These are phyloP conservation scores for Sarocladium oryzae DNA, from an alignment of 2,329 filamentous ascomycete genomes.

Conservation along the genomic window DNA sequence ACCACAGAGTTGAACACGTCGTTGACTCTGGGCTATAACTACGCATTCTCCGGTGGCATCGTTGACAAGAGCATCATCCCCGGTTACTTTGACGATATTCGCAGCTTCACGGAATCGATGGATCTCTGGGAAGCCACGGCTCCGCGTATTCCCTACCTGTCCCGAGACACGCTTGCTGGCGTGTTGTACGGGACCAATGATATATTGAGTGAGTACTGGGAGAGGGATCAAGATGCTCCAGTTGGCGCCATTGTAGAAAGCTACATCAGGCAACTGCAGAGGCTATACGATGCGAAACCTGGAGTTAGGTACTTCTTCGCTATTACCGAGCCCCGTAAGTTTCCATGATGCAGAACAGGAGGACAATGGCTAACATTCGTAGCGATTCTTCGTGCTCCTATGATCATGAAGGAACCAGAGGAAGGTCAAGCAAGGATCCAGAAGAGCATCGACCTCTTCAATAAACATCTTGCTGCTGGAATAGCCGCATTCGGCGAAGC, in stretches of 20 bases:
- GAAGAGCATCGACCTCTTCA: neutral
- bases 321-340: slow-evolving; percentile 37
- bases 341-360: no score
- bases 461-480: neutral
- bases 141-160: slow-evolving; percentile 28
- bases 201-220: slow-evolving; percentile 41
- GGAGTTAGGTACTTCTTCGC: slow-evolving; percentile 43
- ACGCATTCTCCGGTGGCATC: slow-evolving; percentile 44
- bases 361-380: no score
- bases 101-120: slow-evolving; percentile 43
- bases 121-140: slow-evolving; percentile 26
- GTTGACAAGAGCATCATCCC: slow-evolving; percentile 41
- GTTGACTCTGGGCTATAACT: slow-evolving; percentile 39
- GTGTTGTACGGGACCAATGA: slow-evolving; percentile 53
- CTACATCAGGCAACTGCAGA: slow-evolving; percentile 35
- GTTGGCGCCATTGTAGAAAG: slow-evolving; percentile 32
- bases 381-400: neutral
- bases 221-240: slow-evolving; percentile 18
- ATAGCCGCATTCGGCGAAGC: neutral
- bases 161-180: slow-evolving; percentile 36
- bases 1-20: slow-evolving; percentile 35
- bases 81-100: slow-evolving; percentile 40
- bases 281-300: slow-evolving; percentile 30
- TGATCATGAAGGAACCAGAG: neutral
- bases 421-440: neutral